These are phyloP conservation scores for Curvularia spicifera DNA, from an alignment of 2,329 filamentous ascomycete species.

Conservation along the genomic window DNA sequence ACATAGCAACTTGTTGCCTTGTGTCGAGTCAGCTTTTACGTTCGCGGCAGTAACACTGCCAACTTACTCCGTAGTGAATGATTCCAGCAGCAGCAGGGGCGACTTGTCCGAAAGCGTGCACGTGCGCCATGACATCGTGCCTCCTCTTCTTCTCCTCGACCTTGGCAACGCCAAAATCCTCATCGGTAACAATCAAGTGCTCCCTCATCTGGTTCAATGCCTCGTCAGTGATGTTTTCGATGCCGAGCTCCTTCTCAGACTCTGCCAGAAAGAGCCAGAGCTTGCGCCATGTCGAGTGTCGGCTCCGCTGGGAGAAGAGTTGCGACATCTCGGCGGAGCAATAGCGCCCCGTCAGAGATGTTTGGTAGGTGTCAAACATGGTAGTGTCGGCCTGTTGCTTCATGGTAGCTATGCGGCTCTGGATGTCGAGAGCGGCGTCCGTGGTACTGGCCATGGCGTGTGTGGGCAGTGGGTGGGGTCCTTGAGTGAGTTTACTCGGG, in stretches of 20 bases:
- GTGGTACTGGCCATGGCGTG: constrained; percentile 25
- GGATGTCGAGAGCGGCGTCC: constrained; percentile 30
- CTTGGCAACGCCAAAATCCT: constrained; percentile 56
- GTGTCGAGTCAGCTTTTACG: constrained; percentile 69
- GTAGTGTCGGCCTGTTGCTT: constrained; percentile 29
- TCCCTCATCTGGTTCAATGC: constrained; percentile 56
- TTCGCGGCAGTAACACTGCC: neutral
- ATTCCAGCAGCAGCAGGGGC: constrained; percentile 81
- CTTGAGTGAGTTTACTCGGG: neutral
- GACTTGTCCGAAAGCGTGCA: constrained; percentile 75
- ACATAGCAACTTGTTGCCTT: constrained; percentile 39
- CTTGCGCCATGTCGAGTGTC: constrained; percentile 80
- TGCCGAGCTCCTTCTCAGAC: constrained; percentile 78
- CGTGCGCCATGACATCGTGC: constrained; percentile 71
- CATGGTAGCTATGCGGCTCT: constrained; percentile 32
- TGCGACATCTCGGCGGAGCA: constrained; percentile 64
- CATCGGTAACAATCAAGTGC: constrained; percentile 54
- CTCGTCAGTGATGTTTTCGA: constrained; percentile 72
- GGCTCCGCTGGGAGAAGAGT: constrained; percentile 78
- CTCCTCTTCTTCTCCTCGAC: constrained; percentile 62
- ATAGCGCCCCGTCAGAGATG: constrained; percentile 61
- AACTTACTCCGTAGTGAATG: constrained; percentile 72
- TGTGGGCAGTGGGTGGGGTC: neutral
- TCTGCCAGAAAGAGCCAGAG: constrained; percentile 88
- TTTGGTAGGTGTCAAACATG: constrained; percentile 37